phyloP scores from a whole-genome alignment of 352 stramenopile species.

The Phytophthora meadii region DNA sequence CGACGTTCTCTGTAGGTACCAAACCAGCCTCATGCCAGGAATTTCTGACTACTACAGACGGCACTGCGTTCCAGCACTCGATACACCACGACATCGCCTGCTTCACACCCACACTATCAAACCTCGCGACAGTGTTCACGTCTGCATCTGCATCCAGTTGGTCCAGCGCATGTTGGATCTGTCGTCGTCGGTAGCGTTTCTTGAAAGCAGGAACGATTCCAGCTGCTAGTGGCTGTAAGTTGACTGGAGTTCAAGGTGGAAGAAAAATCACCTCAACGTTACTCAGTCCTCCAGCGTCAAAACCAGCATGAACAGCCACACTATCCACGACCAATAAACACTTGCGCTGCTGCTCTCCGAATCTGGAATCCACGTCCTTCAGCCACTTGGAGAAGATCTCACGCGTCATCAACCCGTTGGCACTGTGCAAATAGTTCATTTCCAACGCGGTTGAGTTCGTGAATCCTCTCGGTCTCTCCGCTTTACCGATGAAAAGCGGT shows the following conservation, averaged over 20 bases:
- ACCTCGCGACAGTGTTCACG: slow-evolving; percentile 19
- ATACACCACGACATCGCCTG: slow-evolving; percentile 38
- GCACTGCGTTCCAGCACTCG: slow-evolving; percentile 28
- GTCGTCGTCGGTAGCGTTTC: slow-evolving; percentile 34
- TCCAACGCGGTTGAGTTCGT: slow-evolving; percentile 11
- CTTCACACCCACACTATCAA: slow-evolving; percentile 29
- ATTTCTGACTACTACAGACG: slow-evolving; percentile 16
- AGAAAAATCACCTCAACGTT: slow-evolving; percentile 37
- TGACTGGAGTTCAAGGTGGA: slow-evolving; percentile 14
- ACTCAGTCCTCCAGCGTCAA: slow-evolving; percentile 22
- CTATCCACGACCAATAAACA: slow-evolving; percentile 43
- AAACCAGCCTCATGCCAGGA: slow-evolving; percentile 32
- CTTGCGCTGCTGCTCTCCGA: slow-evolving; percentile 26
- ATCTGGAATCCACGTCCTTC: slow-evolving; percentile 25
- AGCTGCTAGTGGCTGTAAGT: slow-evolving; percentile 31
- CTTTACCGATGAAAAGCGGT: slow-evolving; percentile 43
- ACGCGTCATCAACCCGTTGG: slow-evolving; percentile 42
- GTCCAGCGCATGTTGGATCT: slow-evolving; percentile 37
- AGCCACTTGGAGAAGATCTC: slow-evolving; percentile 48
- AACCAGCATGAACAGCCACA: slow-evolving; percentile 28
- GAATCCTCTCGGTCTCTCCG: slow-evolving; percentile 41
- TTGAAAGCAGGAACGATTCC: slow-evolving; percentile 39
- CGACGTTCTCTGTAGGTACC: slow-evolving; percentile 4
- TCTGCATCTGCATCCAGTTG: slow-evolving; percentile 32
- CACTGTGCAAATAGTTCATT: slow-evolving; percentile 38